Conservation (phyloP, 1,284 basidiomycete genomes). For the Clitocybe nebularis region DNA sequence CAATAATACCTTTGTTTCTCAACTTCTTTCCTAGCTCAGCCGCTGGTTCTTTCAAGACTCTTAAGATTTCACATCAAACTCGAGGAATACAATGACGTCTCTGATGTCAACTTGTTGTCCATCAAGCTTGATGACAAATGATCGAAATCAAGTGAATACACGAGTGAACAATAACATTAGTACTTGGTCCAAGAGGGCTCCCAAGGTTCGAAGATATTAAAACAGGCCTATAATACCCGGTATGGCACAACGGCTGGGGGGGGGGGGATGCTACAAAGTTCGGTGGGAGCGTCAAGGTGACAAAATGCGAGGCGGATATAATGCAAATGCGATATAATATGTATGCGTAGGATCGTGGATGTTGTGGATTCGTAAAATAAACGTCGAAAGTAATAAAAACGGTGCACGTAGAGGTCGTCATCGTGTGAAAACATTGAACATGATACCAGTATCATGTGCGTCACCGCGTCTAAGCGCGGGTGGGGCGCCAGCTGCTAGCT, state of each 20-base stretch:
- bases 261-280: neutral
- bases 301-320: constrained; percentile 6
- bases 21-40: too few relatives aligned
- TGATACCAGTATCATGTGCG: constrained; percentile 18
- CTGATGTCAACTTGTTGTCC: too few relatives aligned
- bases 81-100: neutral
- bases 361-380: constrained; percentile 11
- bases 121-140: constrained; percentile 1
- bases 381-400: constrained; percentile 12
- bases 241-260: neutral
- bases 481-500: constrained; percentile 47
- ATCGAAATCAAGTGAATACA: neutral
- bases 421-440: neutral
- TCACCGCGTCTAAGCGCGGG: constrained; percentile 29
- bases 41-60: too few relatives aligned
- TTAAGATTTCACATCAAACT: too few relatives aligned
- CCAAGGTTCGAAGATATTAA: neutral
- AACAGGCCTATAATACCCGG: neutral
- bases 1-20: too few relatives aligned
- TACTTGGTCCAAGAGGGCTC: neutral
- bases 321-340: constrained; percentile 11
- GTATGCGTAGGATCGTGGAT: constrained; percentile 3
- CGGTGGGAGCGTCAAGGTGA: too few relatives aligned
- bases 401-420: constrained; percentile 11
- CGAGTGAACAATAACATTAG: neutral